These are phyloP conservation scores for Pascua guehoae DNA, from an alignment of 1,284 basidiomycete genomes.

Conservation along the genomic window DNA sequence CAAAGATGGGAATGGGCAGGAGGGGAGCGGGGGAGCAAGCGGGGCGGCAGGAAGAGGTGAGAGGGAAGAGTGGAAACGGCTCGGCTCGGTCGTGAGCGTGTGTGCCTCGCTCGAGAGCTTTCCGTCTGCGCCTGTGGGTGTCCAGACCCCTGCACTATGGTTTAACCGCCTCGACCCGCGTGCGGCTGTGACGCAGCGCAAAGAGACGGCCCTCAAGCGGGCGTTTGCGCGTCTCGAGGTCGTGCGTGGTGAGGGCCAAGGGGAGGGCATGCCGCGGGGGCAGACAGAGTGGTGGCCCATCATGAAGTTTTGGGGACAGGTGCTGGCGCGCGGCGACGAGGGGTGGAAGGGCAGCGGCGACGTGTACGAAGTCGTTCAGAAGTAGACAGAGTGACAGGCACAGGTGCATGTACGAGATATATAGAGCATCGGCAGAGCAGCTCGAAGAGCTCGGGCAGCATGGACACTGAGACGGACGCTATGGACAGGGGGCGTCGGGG, in stretches of 20 bases:
- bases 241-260: slow-evolving; percentile 42
- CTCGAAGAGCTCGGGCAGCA: too few species aligned
- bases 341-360: slow-evolving; percentile 57
- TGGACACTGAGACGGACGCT: too few species aligned
- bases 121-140: slow-evolving; percentile 60
- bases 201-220: slow-evolving; percentile 57
- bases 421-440: too few species aligned
- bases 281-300: slow-evolving; percentile 73
- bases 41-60: not conserved
- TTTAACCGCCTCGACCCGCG: slow-evolving; percentile 56
- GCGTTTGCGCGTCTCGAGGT: slow-evolving; percentile 58
- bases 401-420: too few species aligned
- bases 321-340: slow-evolving; percentile 55
- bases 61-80: not conserved
- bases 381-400: not conserved
- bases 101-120: slow-evolving; percentile 71
- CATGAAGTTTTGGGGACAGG: slow-evolving; percentile 81
- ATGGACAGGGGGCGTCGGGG: too few species aligned
- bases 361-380: slow-evolving; percentile 63
- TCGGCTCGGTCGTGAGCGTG: slow-evolving; percentile 53
- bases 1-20: not conserved
- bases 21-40: not conserved
- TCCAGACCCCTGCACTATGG: slow-evolving; percentile 58
- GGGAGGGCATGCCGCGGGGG: slow-evolving; percentile 69
- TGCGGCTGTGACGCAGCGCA: slow-evolving; percentile 46